Base-by-base conservation (phyloP, 1,139 yeast species). In the Hansenula lynferdii region DNA sequence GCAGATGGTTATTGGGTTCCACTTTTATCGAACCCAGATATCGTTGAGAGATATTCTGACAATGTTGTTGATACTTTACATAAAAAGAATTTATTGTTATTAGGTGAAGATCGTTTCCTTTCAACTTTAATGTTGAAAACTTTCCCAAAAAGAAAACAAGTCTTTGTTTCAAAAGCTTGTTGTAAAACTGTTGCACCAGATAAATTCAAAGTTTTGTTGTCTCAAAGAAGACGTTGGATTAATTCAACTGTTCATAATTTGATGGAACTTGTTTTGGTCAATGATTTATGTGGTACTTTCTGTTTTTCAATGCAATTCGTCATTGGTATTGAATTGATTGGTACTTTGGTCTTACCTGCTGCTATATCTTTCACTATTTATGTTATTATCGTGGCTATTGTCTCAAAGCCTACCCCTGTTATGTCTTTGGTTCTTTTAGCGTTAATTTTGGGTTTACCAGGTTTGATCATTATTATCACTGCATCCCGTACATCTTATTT, bases 171-270 rank as follows among this genome's bases (percentile, higher is more conserved):
- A 2, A 90, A 89, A 61, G 98, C 97, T 12, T 95, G 87, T 11
- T 92, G 97, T 69, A 89, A 89, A 60, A 92, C 98, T 1, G 65
- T 89, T 48, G 97, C 85, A 16, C 98, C 98, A 0, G 87, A 84
- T 48, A 71, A 72, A 41, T 89, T 92, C 60, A 71, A 64, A 46
- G 95, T 90, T 31, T 68, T 92, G 51, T 68, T 92, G 40, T 90
- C 97, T 2, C 98, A 92, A 61, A 82, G 98, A 60, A 86, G 98
- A 65, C 85, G 98, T 60, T 92, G 98, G 98, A 92, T 92, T 54
- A 92, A 92, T 62, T 89, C 97, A 3, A 92, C 98, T 0, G 95
- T 92, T 35, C 98, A 92, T 62, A 92, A 92, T 57, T 75, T 92
- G 58, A 77, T 92, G 82, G 98, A 92, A 62, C 75, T 92, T 53